These are phyloP conservation scores for Eleusine coracana DNA, from an alignment of 176 grass and related monocot genomes.

Conservation along the genomic window DNA sequence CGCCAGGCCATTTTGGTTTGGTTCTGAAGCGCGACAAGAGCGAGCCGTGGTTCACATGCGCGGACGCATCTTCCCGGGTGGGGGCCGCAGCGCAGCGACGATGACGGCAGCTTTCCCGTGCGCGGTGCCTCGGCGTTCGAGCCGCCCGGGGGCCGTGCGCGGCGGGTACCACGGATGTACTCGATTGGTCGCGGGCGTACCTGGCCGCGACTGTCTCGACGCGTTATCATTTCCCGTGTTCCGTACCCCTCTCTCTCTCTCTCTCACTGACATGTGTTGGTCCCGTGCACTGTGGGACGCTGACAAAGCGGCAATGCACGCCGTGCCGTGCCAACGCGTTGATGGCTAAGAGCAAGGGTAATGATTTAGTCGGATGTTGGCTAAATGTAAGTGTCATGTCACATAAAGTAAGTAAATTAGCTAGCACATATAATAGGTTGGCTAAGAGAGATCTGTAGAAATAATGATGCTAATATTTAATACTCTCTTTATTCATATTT, in stretches of 20 bases:
- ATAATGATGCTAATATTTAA: too few species aligned
- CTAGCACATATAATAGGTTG: too few species aligned
- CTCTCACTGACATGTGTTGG: too few species aligned
- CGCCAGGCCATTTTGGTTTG: neutral
- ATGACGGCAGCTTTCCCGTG: neutral
- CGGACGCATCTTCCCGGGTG: neutral
- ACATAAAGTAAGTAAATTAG: too few species aligned
- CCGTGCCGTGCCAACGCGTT: neutral
- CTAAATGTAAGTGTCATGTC: too few species aligned
- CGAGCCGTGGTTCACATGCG: conserved; percentile 9
- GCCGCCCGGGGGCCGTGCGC: neutral
- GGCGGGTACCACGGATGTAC: neutral
- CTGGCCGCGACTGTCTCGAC: too few species aligned
- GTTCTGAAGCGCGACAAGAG: neutral
- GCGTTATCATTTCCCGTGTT: too few species aligned
- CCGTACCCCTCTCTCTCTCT: neutral
- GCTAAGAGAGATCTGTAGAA: too few species aligned
- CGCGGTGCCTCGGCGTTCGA: neutral
- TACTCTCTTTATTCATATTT: too few species aligned
- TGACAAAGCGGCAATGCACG: neutral
- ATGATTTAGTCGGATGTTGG: too few species aligned
- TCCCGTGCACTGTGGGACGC: neutral
- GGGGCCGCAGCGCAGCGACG: neutral
- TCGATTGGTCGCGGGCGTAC: neutral
- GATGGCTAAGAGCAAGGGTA: too few species aligned